These are phyloP conservation scores for Populus euphratica DNA, from an alignment of 345 rosid species.

Conservation along the genomic window DNA sequence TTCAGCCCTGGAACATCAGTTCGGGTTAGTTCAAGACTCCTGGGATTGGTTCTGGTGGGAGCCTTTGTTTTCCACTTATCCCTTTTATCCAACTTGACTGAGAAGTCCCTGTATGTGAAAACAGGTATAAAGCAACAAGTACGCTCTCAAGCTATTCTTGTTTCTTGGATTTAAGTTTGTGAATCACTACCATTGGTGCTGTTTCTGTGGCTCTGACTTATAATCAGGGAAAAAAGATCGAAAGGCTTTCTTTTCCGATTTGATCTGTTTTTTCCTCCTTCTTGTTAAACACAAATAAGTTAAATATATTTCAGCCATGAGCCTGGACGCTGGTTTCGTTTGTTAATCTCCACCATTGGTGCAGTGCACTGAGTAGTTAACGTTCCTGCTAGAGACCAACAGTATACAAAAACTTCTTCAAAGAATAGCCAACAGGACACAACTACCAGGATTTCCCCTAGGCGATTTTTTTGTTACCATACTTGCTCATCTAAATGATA, in stretches of 20 bases:
- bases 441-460: too few relatives aligned
- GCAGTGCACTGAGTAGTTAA: background rate
- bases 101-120: conserved; percentile 53
- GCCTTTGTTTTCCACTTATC: conserved; percentile 87
- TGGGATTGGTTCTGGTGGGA: conserved; percentile 76
- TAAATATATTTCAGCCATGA: background rate
- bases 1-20: conserved; percentile 74
- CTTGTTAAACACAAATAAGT: background rate
- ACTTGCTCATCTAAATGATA: background rate
- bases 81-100: conserved; percentile 79
- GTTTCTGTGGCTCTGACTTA: conserved; percentile 99
- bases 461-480: too few relatives aligned
- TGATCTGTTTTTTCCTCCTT: background rate
- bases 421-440: background rate
- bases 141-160: conserved; percentile 11
- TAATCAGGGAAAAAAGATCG: conserved; percentile 56
- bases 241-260: background rate
- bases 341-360: background rate
- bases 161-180: conserved; percentile 37
- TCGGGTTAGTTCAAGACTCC: conserved; percentile 67
- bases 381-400: background rate
- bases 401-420: background rate
- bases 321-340: background rate
- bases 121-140: conserved; percentile 68
- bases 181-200: background rate